phyloP scores from a whole-genome alignment of 306 rosid genomes.

The Quercus rubra region DNA sequence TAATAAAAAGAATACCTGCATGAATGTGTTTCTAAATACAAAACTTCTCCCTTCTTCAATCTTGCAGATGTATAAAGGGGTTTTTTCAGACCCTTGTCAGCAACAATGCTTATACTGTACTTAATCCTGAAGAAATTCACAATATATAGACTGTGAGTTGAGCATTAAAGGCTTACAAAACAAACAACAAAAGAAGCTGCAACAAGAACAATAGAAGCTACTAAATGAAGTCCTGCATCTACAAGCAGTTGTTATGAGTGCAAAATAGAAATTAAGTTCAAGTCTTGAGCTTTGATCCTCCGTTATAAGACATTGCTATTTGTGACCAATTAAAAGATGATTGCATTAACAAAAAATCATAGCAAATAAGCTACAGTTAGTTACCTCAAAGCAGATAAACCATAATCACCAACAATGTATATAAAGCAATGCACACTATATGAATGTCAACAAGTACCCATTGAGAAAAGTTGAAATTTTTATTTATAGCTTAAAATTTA shows the following conservation, averaged over 20 bases:
- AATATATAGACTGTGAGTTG: conserved; percentile 5
- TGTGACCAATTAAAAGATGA: too few species aligned
- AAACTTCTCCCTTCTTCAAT: conserved; percentile 95
- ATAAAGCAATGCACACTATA: background rate
- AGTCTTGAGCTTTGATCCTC: too few species aligned
- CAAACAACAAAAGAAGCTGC: background rate
- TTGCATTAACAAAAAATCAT: too few species aligned
- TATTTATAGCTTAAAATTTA: too few species aligned
- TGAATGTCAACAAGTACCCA: too few species aligned
- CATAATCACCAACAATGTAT: background rate
- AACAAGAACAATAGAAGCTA: background rate
- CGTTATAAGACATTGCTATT: too few species aligned
- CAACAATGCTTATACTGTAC: conserved; percentile 95
- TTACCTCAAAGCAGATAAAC: background rate
- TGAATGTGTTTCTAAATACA: conserved; percentile 83
- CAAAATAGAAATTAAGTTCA: too few species aligned
- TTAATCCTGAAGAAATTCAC: conserved; percentile 63
- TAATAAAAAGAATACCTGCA: conserved; percentile 52
- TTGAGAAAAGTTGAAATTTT: too few species aligned
- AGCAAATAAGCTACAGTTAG: background rate
- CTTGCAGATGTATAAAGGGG: conserved; percentile 88
- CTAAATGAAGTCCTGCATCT: background rate
- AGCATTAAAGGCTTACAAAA: background rate
- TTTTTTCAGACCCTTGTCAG: conserved; percentile 94
- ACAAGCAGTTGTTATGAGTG: background rate